phyloP scores from a whole-genome alignment of 352 stramenopile species.

The Pythium grandisporangium region DNA sequence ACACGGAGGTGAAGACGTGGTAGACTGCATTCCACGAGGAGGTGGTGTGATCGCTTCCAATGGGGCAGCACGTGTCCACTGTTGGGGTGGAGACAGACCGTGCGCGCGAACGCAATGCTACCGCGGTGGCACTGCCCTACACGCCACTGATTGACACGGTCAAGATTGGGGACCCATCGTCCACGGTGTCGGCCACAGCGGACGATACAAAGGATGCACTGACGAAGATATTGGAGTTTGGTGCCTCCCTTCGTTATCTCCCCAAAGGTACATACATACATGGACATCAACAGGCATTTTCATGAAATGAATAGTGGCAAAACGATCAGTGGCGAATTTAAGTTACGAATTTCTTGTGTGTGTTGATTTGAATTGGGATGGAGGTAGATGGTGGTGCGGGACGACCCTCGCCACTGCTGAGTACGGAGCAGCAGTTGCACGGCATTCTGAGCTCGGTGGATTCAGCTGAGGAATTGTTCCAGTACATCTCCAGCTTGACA shows the following conservation, averaged over 20 bases:
- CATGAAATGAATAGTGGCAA: too few species aligned
- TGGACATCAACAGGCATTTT: too few species aligned
- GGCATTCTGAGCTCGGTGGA: constrained; percentile 71
- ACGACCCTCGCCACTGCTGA: constrained; percentile 12
- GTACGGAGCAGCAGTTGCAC: constrained; percentile 49
- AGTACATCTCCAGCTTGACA: constrained; percentile 65
- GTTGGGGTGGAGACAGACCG: too few species aligned
- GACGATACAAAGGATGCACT: constrained; percentile 60
- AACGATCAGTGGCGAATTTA: too few species aligned
- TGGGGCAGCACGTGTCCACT: constrained; percentile 55
- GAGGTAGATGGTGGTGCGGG: constrained; percentile 24
- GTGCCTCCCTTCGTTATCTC: constrained; percentile 27
- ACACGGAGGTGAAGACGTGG: too few species aligned
- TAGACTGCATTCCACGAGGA: too few species aligned
- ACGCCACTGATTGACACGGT: constrained; percentile 45
- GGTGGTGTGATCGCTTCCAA: constrained; percentile 3
- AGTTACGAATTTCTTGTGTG: too few species aligned
- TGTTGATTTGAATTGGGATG: constrained; percentile 5
- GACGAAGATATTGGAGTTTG: constrained; percentile 70
- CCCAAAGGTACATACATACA: constrained; percentile 50
- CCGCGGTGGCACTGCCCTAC: constrained; percentile 31
- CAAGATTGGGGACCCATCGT: constrained; percentile 35
- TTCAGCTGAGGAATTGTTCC: constrained; percentile 70
- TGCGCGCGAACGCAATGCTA: too few species aligned
- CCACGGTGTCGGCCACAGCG: constrained; percentile 11